phyloP scores from a whole-genome alignment of 2,329 filamentous ascomycete genomes.

The Fusarium sp. region DNA sequence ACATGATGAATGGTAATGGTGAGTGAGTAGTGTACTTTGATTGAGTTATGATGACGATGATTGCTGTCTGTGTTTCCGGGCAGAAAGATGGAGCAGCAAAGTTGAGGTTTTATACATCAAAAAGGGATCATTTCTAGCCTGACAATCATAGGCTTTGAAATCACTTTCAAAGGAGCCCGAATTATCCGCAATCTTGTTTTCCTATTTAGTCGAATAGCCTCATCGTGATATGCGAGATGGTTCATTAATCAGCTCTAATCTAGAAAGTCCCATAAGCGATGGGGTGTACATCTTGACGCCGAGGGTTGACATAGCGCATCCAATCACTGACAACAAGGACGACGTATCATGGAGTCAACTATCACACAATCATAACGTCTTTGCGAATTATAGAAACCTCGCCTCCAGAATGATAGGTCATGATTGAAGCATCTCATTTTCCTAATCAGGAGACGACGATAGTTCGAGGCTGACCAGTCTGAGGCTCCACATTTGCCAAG shows the following conservation, averaged over 20 bases:
- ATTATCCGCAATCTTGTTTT: conserved; percentile 12
- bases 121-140: neutral
- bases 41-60: no score
- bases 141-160: neutral
- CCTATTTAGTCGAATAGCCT: neutral
- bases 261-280: neutral
- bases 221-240: neutral
- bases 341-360: neutral
- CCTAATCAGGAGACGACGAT: conserved; percentile 5
- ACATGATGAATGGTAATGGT: neutral
- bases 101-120: neutral
- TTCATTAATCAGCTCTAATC: neutral
- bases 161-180: neutral
- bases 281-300: neutral
- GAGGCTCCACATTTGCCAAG: neutral
- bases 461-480: neutral
- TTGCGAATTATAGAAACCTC: neutral
- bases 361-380: neutral
- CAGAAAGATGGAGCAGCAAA: neutral
- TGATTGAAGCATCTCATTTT: conserved; percentile 15
- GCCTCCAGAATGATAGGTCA: neutral
- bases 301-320: neutral
- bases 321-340: neutral
- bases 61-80: no score
- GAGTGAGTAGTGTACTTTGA: neutral